Conservation (phyloP, 2,329 filamentous ascomycete species). For the Nothophoma quercina region DNA sequence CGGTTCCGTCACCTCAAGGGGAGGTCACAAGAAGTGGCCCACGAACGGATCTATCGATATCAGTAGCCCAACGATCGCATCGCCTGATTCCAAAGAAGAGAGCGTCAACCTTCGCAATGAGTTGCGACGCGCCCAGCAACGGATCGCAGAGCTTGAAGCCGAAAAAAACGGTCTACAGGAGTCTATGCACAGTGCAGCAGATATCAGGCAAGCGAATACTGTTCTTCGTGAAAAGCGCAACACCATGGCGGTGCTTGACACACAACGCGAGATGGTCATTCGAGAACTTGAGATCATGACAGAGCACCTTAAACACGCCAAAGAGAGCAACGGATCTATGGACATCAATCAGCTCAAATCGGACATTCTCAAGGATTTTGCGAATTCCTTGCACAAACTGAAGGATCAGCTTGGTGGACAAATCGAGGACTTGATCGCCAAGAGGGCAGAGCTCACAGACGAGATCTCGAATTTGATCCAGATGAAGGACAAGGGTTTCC, state of each 20-base stretch:
- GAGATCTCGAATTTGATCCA: conserved; percentile 83
- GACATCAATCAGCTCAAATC: conserved; percentile 76
- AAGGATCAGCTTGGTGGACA: conserved; percentile 79
- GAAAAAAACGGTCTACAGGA: conserved; percentile 68
- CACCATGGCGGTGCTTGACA: conserved; percentile 92
- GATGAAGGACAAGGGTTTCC: conserved; percentile 89
- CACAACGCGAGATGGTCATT: conserved; percentile 94
- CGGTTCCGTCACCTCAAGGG: conserved; percentile 47
- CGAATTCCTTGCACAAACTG: conserved; percentile 68
- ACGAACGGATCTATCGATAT: conserved; percentile 60
- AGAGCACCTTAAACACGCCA: conserved; percentile 85
- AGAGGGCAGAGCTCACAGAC: conserved; percentile 82
- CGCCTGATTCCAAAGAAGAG: conserved; percentile 59
- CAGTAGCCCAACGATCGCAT: conserved; percentile 73
- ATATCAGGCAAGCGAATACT: conserved; percentile 80
- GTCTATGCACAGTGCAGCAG: conserved; percentile 64
- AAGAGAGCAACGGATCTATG: conserved; percentile 78
- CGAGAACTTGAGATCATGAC: conserved; percentile 89
- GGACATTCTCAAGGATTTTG: conserved; percentile 68
- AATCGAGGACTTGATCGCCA: conserved; percentile 89
- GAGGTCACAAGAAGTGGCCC: conserved; percentile 50
- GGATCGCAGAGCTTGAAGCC: conserved; percentile 85
- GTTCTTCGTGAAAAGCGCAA: conserved; percentile 92
- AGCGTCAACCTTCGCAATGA: conserved; percentile 67
- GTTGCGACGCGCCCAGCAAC: conserved; percentile 80